These are phyloP conservation scores for Alternaria novae-zelandiae DNA, from an alignment of 2,329 filamentous ascomycete species.

Conservation along the genomic window DNA sequence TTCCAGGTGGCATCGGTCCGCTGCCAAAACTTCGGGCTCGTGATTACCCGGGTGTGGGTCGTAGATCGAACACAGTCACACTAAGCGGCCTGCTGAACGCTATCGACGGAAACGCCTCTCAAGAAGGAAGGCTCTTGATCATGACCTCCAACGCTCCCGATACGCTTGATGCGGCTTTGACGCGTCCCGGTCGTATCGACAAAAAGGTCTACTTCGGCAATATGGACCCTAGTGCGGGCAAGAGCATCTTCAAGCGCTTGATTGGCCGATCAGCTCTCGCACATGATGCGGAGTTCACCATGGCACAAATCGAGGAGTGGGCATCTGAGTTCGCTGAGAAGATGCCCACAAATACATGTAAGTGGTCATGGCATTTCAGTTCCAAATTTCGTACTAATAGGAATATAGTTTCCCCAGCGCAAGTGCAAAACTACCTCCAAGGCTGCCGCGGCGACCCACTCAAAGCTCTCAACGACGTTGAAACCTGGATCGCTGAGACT, in stretches of 20 bases:
- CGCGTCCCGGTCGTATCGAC: constrained; percentile 75
- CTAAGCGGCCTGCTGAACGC: constrained; percentile 76
- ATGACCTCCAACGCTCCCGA: constrained; percentile 84
- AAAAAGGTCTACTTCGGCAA: constrained; percentile 75
- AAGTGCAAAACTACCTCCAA: constrained; percentile 42
- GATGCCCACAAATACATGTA: constrained; percentile 30
- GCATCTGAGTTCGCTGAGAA: constrained; percentile 34
- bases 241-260: constrained; percentile 40
- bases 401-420: constrained; percentile 32
- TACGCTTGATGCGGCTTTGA: constrained; percentile 73
- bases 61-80: constrained; percentile 52
- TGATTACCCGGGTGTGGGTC: not conserved
- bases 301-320: constrained; percentile 28
- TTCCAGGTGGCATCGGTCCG: not conserved
- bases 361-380: not conserved
- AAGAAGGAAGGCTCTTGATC: constrained; percentile 78
- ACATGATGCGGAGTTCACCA: constrained; percentile 22
- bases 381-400: not conserved
- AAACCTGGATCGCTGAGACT: constrained; percentile 29
- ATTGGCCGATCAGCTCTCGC: constrained; percentile 34
- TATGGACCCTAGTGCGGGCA: constrained; percentile 25
- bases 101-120: constrained; percentile 80
- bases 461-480: constrained; percentile 25
- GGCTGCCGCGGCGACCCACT: constrained; percentile 33
- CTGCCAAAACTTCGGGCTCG: not conserved